Percentiles rank a stretch among this genome's conserved stretches.
phyloP scores from a whole-genome alignment of 2,329 filamentous ascomycete genomes.

The Colletotrichum spaethianum region DNA sequence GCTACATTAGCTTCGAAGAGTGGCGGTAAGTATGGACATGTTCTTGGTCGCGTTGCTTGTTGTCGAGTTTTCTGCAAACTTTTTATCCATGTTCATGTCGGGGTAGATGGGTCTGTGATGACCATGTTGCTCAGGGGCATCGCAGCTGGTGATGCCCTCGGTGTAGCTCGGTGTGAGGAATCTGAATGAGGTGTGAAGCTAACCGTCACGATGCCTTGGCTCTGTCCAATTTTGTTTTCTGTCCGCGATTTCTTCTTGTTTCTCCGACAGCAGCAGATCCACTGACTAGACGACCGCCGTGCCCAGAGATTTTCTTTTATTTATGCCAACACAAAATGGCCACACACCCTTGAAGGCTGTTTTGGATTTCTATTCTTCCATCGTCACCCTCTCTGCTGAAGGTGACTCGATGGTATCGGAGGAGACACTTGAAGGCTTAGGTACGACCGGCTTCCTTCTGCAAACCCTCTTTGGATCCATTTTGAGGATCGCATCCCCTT shows the following conservation, averaged over 20 bases:
- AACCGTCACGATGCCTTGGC: neutral
- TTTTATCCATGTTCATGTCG: neutral
- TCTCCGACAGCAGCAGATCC: constrained; percentile 5
- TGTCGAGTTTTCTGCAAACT: neutral
- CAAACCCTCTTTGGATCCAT: constrained; percentile 83
- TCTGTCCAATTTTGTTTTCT: neutral
- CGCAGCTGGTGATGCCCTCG: constrained; percentile 4
- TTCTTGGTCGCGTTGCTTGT: neutral
- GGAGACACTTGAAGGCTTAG: constrained; percentile 92
- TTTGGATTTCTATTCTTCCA: constrained; percentile 91
- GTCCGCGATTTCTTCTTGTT: neutral
- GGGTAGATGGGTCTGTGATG: neutral
- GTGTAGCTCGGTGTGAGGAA: constrained; percentile 6
- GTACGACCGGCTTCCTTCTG: constrained; percentile 84
- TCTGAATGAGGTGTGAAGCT: neutral
- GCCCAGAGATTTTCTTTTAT: constrained; percentile 90
- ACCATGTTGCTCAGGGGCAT: neutral
- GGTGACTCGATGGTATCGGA: constrained; percentile 94
- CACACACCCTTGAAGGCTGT: constrained; percentile 83
- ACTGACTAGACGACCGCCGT: constrained; percentile 15
- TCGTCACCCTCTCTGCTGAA: constrained; percentile 91
- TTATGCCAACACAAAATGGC: constrained; percentile 78
- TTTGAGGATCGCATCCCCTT: constrained; percentile 74
- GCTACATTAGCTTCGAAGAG: constrained; percentile 90
- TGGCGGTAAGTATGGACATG: constrained; percentile 82